These are phyloP conservation scores for Fraxinus baroniana DNA, from an alignment of 305 asterid genomes.

Conservation along the genomic window DNA sequence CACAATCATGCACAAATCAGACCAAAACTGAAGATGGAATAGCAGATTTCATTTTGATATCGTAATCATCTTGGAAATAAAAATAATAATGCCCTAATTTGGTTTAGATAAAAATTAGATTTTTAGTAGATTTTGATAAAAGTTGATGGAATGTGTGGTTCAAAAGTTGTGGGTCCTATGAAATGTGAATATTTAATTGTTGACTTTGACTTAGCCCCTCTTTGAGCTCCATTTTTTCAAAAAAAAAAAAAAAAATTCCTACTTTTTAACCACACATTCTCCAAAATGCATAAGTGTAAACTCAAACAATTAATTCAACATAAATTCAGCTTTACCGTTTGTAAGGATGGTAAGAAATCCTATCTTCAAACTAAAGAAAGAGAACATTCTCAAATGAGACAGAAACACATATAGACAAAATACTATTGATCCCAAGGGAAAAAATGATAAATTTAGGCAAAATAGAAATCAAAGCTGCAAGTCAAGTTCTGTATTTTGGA, in stretches of 20 bases:
- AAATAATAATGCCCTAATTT: neutral
- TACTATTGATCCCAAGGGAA: neutral
- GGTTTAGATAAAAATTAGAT: neutral
- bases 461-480: neutral
- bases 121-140: no score
- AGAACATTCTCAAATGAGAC: neutral
- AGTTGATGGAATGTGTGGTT: neutral
- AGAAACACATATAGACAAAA: neutral
- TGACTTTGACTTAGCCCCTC: neutral
- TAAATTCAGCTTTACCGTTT: neutral
- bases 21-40: neutral
- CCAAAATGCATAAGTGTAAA: neutral
- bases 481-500: neutral
- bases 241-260: no score
- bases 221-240: no score
- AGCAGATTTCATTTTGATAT: neutral
- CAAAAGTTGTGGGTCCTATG: neutral
- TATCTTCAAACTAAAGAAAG: neutral
- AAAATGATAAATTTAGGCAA: neutral
- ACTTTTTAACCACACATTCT: no score
- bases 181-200: neutral
- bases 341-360: neutral
- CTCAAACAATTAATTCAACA: neutral
- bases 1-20: slow-evolving; percentile 8
- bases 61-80: neutral